Percentiles rank a stretch among this genome's conserved stretches.
phyloP scores from a whole-genome alignment of 345 rosid species.

The Passiflora organensis region DNA sequence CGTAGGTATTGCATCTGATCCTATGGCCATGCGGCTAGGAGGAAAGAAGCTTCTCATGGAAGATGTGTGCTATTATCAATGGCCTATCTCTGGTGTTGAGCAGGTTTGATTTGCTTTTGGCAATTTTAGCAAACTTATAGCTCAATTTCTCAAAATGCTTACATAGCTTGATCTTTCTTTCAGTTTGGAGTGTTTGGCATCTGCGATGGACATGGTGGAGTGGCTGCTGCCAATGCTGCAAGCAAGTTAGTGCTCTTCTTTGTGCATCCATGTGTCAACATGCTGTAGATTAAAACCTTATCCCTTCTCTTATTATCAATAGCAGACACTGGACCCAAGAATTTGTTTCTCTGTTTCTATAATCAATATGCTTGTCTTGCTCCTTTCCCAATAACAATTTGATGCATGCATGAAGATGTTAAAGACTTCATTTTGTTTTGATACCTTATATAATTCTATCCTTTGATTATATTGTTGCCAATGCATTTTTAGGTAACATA shows the following conservation, averaged over 20 bases:
- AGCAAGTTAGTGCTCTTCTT: conserved; percentile 65
- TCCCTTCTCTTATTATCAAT: not conserved
- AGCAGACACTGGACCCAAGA: not conserved
- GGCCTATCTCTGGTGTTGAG: conserved; percentile 84
- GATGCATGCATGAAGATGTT: not conserved
- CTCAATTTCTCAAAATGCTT: not conserved
- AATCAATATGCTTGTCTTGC: too few relatives aligned
- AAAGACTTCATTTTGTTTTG: not conserved
- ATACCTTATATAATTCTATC: not conserved
- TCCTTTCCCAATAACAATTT: not conserved
- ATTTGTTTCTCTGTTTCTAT: not conserved
- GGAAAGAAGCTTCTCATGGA: conserved; percentile 94
- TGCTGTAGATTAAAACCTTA: conserved; percentile 10
- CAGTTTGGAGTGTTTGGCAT: conserved; percentile 95
- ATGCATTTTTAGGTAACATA: too few relatives aligned
- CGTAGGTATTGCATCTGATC: conserved; percentile 87
- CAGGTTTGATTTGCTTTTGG: conserved; percentile 48
- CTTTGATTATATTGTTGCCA: conserved; percentile 5
- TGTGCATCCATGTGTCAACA: conserved; percentile 18
- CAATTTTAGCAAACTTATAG: conserved; percentile 2
- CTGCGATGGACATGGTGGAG: conserved; percentile 98
- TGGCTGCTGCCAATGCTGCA: conserved; percentile 81
- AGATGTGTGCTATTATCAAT: conserved; percentile 81
- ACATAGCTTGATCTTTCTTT: conserved; percentile 14
- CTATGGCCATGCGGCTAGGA: conserved; percentile 93